Evolutionary conservation across 768 basidiomycete species (phyloP), one percentile per base, ranked within the genome.

Genomic region (Baorangia bicolor): DNA sequence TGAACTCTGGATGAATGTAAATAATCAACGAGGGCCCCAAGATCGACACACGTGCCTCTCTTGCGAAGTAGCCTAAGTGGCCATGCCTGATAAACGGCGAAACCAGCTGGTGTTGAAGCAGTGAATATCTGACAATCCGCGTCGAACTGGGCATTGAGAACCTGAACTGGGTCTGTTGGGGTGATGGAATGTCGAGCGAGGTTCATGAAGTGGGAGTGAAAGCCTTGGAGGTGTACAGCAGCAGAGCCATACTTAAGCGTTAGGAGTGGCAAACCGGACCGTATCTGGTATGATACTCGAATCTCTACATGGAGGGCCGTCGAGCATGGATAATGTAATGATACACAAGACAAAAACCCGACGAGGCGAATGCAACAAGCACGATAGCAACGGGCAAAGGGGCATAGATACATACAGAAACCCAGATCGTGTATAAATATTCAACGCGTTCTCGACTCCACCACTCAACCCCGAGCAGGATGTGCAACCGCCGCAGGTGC

Each of bases 101-200:
- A 94, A 53, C 92, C 92, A 56, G 82, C 84, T 25, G 86, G 86
- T 6, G 90, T 92, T 5, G 88, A 80, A 20, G 84, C 78, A 0
- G 92, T 90, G 74, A 94, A 94, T 70, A 93, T 88, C 60, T 80
- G 78, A 64, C 81, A 86, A 62, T 90, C 88, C n/a, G 86, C 73
- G 64, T 93, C 90, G 64, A 94, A 91, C 58, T 82, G 82, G 55
- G 85, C 84, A 74, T 93, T 86, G 57, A 87, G 78, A 64, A 94
- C 82, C 64, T 86, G 83, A 52, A 90, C 79, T 3, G 90, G 90
- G 55, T 75, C 79, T 37, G 90, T 87, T 23, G 90, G 75, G 57
- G 87, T 84, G 75, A 94, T 92, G 35, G 87, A 85, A 70, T 91
- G 88, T 66, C 92, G 85, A 64, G 86, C 90, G 67, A 93, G 78